phyloP scores from a whole-genome alignment of 768 basidiomycete species.

The Leucocoprinus leucothites region DNA sequence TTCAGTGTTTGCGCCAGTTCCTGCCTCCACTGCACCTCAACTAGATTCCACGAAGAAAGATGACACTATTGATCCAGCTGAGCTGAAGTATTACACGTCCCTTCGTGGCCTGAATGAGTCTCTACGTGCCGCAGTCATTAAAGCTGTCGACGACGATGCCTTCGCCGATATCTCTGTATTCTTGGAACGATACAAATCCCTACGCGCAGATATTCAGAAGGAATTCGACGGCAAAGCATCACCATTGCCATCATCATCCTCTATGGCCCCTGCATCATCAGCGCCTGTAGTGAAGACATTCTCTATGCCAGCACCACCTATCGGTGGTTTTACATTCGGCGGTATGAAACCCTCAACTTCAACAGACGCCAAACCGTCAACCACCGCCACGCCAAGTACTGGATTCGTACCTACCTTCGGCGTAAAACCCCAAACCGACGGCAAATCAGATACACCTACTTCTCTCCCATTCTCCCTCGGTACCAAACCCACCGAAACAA shows the following conservation, averaged over 20 bases:
- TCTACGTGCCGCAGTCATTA: constrained; percentile 53
- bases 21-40: constrained; percentile 15
- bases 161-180: constrained; percentile 61
- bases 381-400: not conserved
- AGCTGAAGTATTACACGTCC: constrained; percentile 59
- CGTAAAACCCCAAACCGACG: not conserved
- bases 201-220: constrained; percentile 52
- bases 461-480: constrained; percentile 12
- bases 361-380: constrained; percentile 6
- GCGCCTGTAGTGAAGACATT: constrained; percentile 15
- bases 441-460: not conserved
- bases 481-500: constrained; percentile 5
- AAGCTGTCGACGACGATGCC: constrained; percentile 63
- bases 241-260: constrained; percentile 10
- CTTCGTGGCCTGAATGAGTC: constrained; percentile 76
- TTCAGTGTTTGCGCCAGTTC: not conserved
- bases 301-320: constrained; percentile 24
- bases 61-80: constrained; percentile 27
- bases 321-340: constrained; percentile 6
- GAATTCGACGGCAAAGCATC: constrained; percentile 40
- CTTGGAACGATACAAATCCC: constrained; percentile 55
- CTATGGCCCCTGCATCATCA: constrained; percentile 3
- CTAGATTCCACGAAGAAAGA: constrained; percentile 12
- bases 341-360: constrained; percentile 16
- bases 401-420: constrained; percentile 10